Base-by-base conservation (phyloP, 2,329 filamentous ascomycete species). In the Sporothrix protearum region DNA sequence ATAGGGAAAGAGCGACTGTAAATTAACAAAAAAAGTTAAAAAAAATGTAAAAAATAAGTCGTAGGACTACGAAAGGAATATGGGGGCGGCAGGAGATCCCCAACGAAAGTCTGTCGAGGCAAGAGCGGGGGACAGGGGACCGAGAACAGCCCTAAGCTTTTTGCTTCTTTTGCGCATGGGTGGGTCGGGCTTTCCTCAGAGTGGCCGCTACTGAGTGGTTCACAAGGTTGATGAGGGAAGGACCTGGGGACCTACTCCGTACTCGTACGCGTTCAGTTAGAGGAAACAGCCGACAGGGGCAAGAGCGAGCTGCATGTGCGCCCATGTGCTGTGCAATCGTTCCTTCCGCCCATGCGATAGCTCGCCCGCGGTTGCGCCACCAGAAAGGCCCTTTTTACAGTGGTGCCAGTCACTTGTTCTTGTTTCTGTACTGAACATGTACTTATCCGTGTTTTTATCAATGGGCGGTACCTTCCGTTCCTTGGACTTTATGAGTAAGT, bases 101-200 rank as follows among this genome's bases (percentile, higher is more conserved):
- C 64, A 67, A 67, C 64, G 64, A 67, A 67, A 67, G 63, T 66
- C 49, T 14, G 42, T 66, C 63, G 61, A 66, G 61, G 47, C 45
- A 19, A 67, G 64, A n/a, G 64, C 64, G 53, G 25, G 64, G 53
- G 19, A 45, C 64, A 45, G 64, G 59, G 64, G 64, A 25, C 36
- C 59, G 59, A 64, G 59, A 45, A 64, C 59, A 63, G 33, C 57
- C 33, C n/a, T 63, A 63, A 63, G 57, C 57, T 42, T n/a, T 22
- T 49, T 36, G 7, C 39, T 14, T 42, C 39, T 12, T 47, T 47
- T 16, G 42, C 42, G 59, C 59, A 63, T n/a, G 57, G 36, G 57
- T 63, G 57, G 59, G 49, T 53, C 49, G 22, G 22, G 14, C 19
- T 22, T 22, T 45, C 33, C n/a, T 39, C 59, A 42, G 28, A 64